Base-by-base conservation (phyloP, 768 basidiomycete genomes). In the Phylloporus arenicola region DNA sequence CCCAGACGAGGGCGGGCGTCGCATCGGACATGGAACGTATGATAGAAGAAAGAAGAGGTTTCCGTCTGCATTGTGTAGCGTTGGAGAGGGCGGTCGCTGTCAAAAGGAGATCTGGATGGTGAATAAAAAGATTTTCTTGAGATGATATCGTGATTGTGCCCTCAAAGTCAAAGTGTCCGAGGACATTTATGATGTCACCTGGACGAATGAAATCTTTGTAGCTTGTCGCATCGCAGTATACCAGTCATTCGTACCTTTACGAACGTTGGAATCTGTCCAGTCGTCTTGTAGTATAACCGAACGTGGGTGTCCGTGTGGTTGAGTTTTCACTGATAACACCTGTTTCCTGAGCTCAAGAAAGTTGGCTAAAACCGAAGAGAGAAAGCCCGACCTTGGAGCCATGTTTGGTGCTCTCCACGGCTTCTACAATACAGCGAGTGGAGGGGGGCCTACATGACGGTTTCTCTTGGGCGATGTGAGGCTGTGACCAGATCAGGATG, bases 51-150 rank as follows among this genome's bases (percentile, higher is more conserved):
- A 99, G 71, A n/a, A 98, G 74, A 0, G 95, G 90, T 67, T 86
- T 90, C 10, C 96, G 84, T 19, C 81, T 70, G 65, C 96, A 99
- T 58, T 85, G 82, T 1, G 88, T 75, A 0, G 92, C 83, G 48
- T 82, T 87, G 3, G 92, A 85, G 19, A 98, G 81, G 1, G 89
- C 80, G 0, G 95, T 96, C 22, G 92, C 86, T 2, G 96, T 94
- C 43, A 97, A 68, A 37, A 99, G 85, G 41, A 91, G 70, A 68
- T 99, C 95, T 6, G 95, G 95, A 60, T 98, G 92, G 43, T 86
- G 84, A 55, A 98, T 84, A 49, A 98, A 70, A 43, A 88, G 71
- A 56, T 92, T 85, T 10, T 77, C 62, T 47, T 75, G 75, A 27
- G 82, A 76, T 2, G 81, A 82, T 41, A 96, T 75, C 2, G 70